These are phyloP conservation scores for Liriodendron chinense DNA, from an alignment of 164 flowering plant genomes.

Conservation along the genomic window DNA sequence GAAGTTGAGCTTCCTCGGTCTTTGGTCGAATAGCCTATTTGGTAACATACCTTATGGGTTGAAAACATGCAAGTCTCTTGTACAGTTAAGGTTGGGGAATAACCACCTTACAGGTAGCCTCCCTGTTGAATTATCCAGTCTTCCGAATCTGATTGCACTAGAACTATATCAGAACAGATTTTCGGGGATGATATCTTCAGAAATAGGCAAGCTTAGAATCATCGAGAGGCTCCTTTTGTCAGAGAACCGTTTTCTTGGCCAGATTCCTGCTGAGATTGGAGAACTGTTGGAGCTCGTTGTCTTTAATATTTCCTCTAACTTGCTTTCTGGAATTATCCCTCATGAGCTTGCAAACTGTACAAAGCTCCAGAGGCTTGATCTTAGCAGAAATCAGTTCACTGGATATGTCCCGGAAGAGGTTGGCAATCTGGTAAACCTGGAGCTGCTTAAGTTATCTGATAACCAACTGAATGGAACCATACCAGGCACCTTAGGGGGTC, in stretches of 20 bases:
- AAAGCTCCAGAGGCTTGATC: constrained; percentile 53
- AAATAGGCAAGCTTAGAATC: constrained; percentile 39
- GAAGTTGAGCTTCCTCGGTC: constrained; percentile 42
- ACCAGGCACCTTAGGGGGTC: constrained; percentile 40
- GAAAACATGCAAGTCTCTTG: constrained; percentile 46
- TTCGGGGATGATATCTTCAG: constrained; percentile 44
- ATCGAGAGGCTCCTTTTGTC: constrained; percentile 44
- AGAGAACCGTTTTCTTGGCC: constrained; percentile 38
- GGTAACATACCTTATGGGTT: constrained; percentile 50
- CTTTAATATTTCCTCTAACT: constrained; percentile 53
- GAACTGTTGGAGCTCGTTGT: constrained; percentile 36
- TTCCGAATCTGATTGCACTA: constrained; percentile 42
- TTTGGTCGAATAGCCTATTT: constrained; percentile 44
- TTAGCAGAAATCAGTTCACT: constrained; percentile 45
- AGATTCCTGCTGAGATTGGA: constrained; percentile 45
- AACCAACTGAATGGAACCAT: constrained; percentile 40
- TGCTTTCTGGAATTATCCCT: constrained; percentile 43
- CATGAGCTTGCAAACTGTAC: constrained; percentile 40
- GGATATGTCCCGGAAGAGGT: constrained; percentile 39
- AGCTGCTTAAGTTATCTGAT: constrained; percentile 48
- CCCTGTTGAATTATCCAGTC: constrained; percentile 32
- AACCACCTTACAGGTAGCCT: constrained; percentile 56
- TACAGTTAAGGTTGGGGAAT: constrained; percentile 42
- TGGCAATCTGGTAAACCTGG: constrained; percentile 43
- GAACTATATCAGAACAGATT: constrained; percentile 49